These are phyloP conservation scores for Umbellularia californica DNA, from an alignment of 164 flowering plant genomes.

Conservation along the genomic window DNA sequence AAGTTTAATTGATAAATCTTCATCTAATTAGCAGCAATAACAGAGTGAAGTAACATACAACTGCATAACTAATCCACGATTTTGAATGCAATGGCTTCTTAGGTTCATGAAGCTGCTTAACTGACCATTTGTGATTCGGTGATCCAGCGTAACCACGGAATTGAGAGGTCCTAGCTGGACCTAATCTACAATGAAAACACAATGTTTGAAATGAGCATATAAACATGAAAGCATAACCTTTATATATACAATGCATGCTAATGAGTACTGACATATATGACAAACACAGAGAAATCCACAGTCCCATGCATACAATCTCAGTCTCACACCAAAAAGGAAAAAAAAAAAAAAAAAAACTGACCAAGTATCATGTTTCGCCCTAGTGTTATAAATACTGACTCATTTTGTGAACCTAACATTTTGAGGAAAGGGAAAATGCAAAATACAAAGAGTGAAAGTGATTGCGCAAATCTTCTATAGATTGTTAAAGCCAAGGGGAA, in stretches of 20 bases:
- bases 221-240: not conserved
- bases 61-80: constrained; percentile 30
- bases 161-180: constrained; percentile 32
- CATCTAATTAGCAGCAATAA: not conserved
- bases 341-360: no score
- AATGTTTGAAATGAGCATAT: not conserved
- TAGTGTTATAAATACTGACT: no score
- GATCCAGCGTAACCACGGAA: constrained; percentile 30
- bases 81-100: constrained; percentile 16
- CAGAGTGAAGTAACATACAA: constrained; percentile 35
- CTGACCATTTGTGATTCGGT: constrained; percentile 9
- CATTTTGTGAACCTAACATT: no score
- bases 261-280: not conserved
- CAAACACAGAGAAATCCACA: not conserved
- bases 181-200: constrained; percentile 32
- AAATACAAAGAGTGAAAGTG: no score
- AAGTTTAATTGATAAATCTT: not conserved
- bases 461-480: no score
- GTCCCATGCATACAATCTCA: no score
- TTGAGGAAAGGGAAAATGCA: no score
- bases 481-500: no score
- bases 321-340: no score
- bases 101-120: constrained; percentile 9
- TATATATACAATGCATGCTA: not conserved
- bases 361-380: no score